Base-by-base conservation (phyloP, 345 rosid species). In the Toxicodendron radicans region DNA sequence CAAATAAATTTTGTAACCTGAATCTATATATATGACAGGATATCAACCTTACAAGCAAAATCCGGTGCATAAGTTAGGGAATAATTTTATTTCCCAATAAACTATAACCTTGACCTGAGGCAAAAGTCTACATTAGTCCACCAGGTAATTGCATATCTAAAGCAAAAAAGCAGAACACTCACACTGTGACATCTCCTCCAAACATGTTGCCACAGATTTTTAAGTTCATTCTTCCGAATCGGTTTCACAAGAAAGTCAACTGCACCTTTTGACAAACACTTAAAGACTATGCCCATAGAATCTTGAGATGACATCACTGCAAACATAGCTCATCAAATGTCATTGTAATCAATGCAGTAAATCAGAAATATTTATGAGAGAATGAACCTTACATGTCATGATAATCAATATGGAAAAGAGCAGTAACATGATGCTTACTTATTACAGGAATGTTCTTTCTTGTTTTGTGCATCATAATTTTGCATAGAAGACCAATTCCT, bases 291-390 rank as follows among this genome's bases (percentile, higher is more conserved):
- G 83, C 82, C 84, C 91, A 92, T 87, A 30, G 93, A 90, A 81
- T 88, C 97, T 79, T 83, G 88, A 78, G 97, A 83, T 72, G 94
- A 90, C 93, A 87, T 92, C 93, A 92, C 94, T 92, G 87, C 88
- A 81, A 70, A 62, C 64, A 77, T 45, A 76, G 71, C 72, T 71
- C 68, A 49, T 73, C 62, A 82, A 54, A 0, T n/a, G 51, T 41
- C 56, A 68, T 48, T 35, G 60, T 30, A 63, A 56, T 38, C 76
- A 73, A 76, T 82, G 66, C 81, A 82, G 51, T 66, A 77, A 65
- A 69, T 35, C 67, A 61, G 35, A 45, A 72, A 80, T 66, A 53
- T 66, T 64, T 54, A 73, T 20, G 27, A 49, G 12, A 64, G 70
- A 80, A n/a, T 71, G 43, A 68, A 61, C 58, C 79, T 66, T 66